Base-by-base conservation (phyloP, 352 stramenopile species). In the Phytopythium ostracodes region DNA sequence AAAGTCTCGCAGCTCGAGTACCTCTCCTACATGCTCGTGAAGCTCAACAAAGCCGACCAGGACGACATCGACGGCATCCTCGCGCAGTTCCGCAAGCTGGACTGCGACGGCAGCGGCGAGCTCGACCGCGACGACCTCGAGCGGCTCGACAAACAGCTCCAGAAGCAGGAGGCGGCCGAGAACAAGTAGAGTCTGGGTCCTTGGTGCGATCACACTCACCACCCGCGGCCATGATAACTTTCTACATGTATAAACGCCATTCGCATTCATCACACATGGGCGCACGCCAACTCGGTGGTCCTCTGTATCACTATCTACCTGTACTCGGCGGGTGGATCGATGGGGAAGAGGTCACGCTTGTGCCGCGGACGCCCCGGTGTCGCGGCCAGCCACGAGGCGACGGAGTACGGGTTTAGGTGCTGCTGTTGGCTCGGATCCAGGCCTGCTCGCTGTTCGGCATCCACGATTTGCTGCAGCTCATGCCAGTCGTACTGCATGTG, bases 1-100 rank as follows among this genome's bases (percentile, higher is more conserved):
- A 87, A 89, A 65, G 80, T 88, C 29, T 86, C 76, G 12, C 67
- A 85, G 61, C 62, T 89, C n/a, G 80, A 88, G 53, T 88, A 87
- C 56, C 56, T 89, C 25, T 73, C 67, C 35, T 89, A 87, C 65
- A 90, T 88, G 80, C 76, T 90, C 40, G 76, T 90, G 15, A 90
- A 88, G 60, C 69, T 90, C n/a, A 75, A 81, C 62, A 90, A 88
- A 55, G 78, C 70, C 22, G 78, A 88, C 46, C 78, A 86, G 51
- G 75, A 83, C 35, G 76, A 87, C 50, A 87, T 88, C 29, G 73
- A 84, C 55, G 72, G 72, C 27, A 90, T 87, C 44, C 71, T 90
- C 57, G 68, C 76, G 27, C 80, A 88, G 64, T 88, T 90, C 43
- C 57, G 75, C 59, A 87, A 89, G 59, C 71, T 89, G 8, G 78